phyloP scores from a whole-genome alignment of 208 protist genomes.

The Trypanosoma cruzi region DNA sequence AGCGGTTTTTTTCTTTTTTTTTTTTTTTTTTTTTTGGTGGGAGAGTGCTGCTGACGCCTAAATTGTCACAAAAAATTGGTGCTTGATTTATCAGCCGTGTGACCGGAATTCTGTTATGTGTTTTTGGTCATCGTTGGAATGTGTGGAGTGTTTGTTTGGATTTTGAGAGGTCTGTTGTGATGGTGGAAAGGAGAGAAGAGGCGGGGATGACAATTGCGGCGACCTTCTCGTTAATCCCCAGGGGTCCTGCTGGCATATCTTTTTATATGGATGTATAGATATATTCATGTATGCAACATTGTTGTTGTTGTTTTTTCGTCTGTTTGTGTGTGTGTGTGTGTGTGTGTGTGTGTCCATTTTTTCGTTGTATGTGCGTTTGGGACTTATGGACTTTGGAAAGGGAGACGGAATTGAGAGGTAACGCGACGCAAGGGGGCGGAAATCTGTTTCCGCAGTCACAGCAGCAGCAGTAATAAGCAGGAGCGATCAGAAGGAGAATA shows the following conservation, averaged over 20 bases:
- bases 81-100: not conserved
- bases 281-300: not conserved
- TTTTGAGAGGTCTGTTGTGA: not conserved
- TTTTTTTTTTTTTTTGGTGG: not conserved
- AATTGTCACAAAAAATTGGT: too few relatives aligned
- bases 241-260: not conserved
- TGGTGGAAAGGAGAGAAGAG: not conserved
- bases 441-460: not conserved
- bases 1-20: not conserved
- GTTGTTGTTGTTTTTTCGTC: conserved; percentile 1
- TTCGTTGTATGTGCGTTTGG: conserved; percentile 3
- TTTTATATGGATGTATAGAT: too few relatives aligned
- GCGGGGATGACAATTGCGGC: not conserved
- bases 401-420: not conserved
- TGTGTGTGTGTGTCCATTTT: conserved; percentile 5
- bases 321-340: conserved; percentile 1
- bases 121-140: not conserved
- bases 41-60: not conserved
- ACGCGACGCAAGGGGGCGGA: not conserved
- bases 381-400: not conserved
- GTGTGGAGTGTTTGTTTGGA: not conserved
- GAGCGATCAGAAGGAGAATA: not conserved
- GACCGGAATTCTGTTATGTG: not conserved
- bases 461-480: not conserved
- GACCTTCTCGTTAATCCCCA: not conserved